Evolutionary conservation across 176 grass and related monocot genomes (phyloP).

Genomic region (Eleusine coracana): DNA sequence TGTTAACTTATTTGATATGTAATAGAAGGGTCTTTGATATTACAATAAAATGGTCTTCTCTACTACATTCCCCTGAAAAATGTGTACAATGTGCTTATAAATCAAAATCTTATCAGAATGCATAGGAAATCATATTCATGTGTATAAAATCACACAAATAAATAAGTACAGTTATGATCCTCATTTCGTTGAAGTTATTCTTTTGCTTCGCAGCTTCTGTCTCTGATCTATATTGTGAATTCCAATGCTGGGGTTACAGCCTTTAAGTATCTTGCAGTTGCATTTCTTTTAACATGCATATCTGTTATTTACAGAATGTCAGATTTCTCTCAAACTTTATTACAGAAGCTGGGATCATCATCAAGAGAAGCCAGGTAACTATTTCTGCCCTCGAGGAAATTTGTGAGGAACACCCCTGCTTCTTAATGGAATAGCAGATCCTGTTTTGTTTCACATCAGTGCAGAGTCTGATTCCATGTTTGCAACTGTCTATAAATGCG

Average conservation of each 20-base stretch:
- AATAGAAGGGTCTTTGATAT: background rate
- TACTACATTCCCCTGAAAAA: background rate
- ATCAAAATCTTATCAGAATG: slow-evolving; percentile 1
- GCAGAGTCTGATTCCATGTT: slow-evolving; percentile 5
- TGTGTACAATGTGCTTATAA: background rate
- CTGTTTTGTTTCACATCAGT: slow-evolving; percentile 13
- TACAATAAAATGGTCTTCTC: background rate
- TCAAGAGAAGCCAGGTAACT: slow-evolving; percentile 90
- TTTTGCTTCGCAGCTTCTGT: background rate
- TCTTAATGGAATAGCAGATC: background rate
- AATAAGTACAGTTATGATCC: slow-evolving; percentile 8
- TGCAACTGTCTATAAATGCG: background rate
- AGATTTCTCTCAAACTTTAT: slow-evolving; percentile 89
- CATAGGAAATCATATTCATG: background rate
- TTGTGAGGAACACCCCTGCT: background rate
- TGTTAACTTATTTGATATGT: background rate
- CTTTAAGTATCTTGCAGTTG: slow-evolving; percentile 14
- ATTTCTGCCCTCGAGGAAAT: background rate
- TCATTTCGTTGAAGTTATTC: background rate
- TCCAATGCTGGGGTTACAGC: background rate
- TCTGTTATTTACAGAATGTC: slow-evolving; percentile 72
- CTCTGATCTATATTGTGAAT: slow-evolving; percentile 31
- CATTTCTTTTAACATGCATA: slow-evolving; percentile 30
- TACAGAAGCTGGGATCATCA: slow-evolving; percentile 95
- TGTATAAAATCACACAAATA: background rate